phyloP scores from a whole-genome alignment of 108 stramenopile genomes.

The Skeletonema potamos region DNA sequence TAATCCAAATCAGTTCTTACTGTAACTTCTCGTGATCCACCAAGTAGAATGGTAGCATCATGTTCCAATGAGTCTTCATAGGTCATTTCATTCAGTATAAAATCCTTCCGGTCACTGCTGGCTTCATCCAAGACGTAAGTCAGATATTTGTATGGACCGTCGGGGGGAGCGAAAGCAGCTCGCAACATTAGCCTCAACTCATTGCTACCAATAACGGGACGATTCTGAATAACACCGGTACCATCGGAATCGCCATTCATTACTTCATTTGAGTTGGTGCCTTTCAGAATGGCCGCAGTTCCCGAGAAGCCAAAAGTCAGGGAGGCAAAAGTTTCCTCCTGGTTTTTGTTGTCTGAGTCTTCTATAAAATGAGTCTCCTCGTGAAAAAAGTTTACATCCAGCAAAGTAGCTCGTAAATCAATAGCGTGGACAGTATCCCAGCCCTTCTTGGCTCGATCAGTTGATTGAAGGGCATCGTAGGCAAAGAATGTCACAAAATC shows the following conservation, averaged over 20 bases:
- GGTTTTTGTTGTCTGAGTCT: background rate
- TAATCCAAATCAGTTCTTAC: slow-evolving; percentile 27
- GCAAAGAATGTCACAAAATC: slow-evolving; percentile 8
- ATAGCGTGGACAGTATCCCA: slow-evolving; percentile 25
- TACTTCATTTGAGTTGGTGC: background rate
- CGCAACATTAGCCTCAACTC: slow-evolving; percentile 8
- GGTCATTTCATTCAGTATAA: background rate
- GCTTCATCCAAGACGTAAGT: slow-evolving; percentile 9
- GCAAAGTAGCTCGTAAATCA: slow-evolving; percentile 12
- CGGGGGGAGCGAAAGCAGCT: slow-evolving; percentile 14
- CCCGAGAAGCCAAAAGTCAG: slow-evolving; percentile 22
- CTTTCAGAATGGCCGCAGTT: slow-evolving; percentile 23
- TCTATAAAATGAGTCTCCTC: slow-evolving; percentile 13
- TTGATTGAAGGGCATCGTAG: background rate
- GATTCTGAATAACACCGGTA: background rate
- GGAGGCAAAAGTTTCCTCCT: slow-evolving; percentile 18
- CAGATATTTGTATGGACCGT: slow-evolving; percentile 27
- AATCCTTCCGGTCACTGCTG: slow-evolving; percentile 6
- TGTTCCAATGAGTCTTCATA: slow-evolving; percentile 14
- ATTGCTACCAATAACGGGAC: slow-evolving; percentile 3
- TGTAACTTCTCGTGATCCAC: slow-evolving; percentile 19
- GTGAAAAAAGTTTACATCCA: slow-evolving; percentile 5
- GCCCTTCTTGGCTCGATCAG: slow-evolving; percentile 4
- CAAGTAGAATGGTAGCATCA: slow-evolving; percentile 22
- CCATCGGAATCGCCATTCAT: background rate